These are phyloP conservation scores for Penicillium sumatraense DNA, from an alignment of 2,329 filamentous ascomycete species.

Conservation along the genomic window DNA sequence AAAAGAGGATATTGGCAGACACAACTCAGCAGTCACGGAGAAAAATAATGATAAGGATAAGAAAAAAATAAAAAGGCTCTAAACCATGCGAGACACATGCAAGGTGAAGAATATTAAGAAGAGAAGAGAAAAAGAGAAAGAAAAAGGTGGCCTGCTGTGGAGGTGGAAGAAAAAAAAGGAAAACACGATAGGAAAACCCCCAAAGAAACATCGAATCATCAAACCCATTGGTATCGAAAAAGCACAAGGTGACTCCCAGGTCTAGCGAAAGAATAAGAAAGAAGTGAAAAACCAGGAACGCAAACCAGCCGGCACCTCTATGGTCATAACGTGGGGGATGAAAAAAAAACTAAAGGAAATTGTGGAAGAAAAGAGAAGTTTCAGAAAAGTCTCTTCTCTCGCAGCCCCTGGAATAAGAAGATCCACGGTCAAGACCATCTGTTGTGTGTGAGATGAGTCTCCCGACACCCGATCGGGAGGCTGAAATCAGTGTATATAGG, in stretches of 20 bases:
- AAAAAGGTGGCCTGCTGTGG: slow-evolving; percentile 3
- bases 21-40: background rate
- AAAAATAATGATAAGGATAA: no score
- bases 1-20: slow-evolving; percentile 9
- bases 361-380: slow-evolving; percentile 24
- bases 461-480: slow-evolving; percentile 17
- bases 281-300: slow-evolving; percentile 35
- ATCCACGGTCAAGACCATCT: slow-evolving; percentile 17
- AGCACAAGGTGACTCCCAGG: slow-evolving; percentile 34
- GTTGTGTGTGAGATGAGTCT: slow-evolving; percentile 9
- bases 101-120: slow-evolving; percentile 20
- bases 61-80: slow-evolving; percentile 5
- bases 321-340: slow-evolving; percentile 39
- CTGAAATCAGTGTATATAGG: slow-evolving; percentile 1
- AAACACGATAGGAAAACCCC: slow-evolving; percentile 22
- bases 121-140: slow-evolving; percentile 9
- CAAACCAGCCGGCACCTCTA: slow-evolving; percentile 43
- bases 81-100: slow-evolving; percentile 19
- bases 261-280: slow-evolving; percentile 45
- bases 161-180: slow-evolving; percentile 2
- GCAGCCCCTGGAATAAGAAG: slow-evolving; percentile 6
- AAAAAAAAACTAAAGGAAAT: slow-evolving; percentile 19
- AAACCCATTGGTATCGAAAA: slow-evolving; percentile 34
- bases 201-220: slow-evolving; percentile 30
- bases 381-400: slow-evolving; percentile 19